Percentiles rank a stretch among this genome's conserved stretches.
Conservation (phyloP, 257 asterid genomes). For the Gentiana dahurica region DNA sequence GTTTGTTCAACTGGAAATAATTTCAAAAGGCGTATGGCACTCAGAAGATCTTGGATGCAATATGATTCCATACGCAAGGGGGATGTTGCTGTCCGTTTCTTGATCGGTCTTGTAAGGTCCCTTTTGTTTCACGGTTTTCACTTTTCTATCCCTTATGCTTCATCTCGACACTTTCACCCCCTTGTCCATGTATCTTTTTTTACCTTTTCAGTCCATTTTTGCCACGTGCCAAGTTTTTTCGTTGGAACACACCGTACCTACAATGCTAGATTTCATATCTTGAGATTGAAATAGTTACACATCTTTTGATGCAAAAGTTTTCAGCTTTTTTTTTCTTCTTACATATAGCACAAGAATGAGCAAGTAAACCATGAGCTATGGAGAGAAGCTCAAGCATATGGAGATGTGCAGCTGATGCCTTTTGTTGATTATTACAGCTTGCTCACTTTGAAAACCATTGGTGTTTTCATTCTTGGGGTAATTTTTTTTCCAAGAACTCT, state of each 20-base stretch:
- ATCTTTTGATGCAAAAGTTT: not conserved
- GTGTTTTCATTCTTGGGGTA: conserved; percentile 86
- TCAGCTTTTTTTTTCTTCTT: not conserved
- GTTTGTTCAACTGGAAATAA: conserved; percentile 91
- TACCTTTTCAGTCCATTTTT: too few species aligned
- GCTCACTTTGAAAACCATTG: conserved; percentile 78
- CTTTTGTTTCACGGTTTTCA: too few species aligned
- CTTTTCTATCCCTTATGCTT: conserved; percentile 9
- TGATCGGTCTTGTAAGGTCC: conserved; percentile 84
- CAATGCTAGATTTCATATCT: too few species aligned
- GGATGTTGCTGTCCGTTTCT: conserved; percentile 81
- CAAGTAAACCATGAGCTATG: conserved; percentile 79
- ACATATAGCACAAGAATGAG: conserved; percentile 63
- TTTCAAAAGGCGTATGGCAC: conserved; percentile 89
- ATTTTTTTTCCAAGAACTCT: conserved; percentile 3
- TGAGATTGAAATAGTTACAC: too few species aligned
- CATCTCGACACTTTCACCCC: too few species aligned
- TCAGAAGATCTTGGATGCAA: conserved; percentile 96
- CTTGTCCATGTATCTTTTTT: too few species aligned
- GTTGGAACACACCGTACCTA: too few species aligned
- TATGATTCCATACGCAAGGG: conserved; percentile 68
- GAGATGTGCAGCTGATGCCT: conserved; percentile 92
- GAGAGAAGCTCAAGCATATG: conserved; percentile 74
- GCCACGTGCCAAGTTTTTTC: too few species aligned
- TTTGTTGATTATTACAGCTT: conserved; percentile 84